Percentiles rank a stretch among this genome's conserved stretches.
phyloP scores from a whole-genome alignment of 129 eudicot genomes.

The Centaurea solstitialis region DNA sequence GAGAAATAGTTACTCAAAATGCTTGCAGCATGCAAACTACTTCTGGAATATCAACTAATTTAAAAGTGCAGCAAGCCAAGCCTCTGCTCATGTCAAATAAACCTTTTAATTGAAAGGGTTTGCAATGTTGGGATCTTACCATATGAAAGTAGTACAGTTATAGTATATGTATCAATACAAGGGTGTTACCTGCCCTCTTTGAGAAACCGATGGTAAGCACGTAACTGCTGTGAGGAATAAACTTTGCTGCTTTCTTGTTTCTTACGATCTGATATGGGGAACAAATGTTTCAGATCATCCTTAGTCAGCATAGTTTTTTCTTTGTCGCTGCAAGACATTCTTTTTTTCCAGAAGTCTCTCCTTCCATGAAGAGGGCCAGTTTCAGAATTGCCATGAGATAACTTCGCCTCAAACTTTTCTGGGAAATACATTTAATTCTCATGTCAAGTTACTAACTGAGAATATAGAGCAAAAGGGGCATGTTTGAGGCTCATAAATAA shows the following conservation, averaged over 20 bases:
- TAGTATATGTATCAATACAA: conserved; percentile 10
- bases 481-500: not conserved
- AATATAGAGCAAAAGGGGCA: conserved; percentile 8
- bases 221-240: conserved; percentile 51
- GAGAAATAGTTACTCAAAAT: conserved; percentile 2
- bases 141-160: not conserved
- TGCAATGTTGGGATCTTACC: not conserved
- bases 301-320: conserved; percentile 35
- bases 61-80: not conserved
- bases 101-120: not conserved
- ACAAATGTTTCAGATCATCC: conserved; percentile 31
- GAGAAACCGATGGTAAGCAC: conserved; percentile 64
- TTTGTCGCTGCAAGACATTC: conserved; percentile 30
- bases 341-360: conserved; percentile 37
- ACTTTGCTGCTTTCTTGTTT: conserved; percentile 27
- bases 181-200: conserved; percentile 77
- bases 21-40: conserved; percentile 5
- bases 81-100: conserved; percentile 9
- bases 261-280: conserved; percentile 25
- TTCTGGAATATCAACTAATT: not conserved
- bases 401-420: conserved; percentile 47
- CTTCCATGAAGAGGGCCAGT: conserved; percentile 40
- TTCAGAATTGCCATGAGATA: conserved; percentile 35
- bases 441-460: conserved; percentile 9
- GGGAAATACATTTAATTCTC: conserved; percentile 20